A percentile compares a stretch with the other conserved stretches of the same genome.
Conservation (phyloP, 371 early-diverging fungal genomes). For the Saksenaea vasiformis region DNA sequence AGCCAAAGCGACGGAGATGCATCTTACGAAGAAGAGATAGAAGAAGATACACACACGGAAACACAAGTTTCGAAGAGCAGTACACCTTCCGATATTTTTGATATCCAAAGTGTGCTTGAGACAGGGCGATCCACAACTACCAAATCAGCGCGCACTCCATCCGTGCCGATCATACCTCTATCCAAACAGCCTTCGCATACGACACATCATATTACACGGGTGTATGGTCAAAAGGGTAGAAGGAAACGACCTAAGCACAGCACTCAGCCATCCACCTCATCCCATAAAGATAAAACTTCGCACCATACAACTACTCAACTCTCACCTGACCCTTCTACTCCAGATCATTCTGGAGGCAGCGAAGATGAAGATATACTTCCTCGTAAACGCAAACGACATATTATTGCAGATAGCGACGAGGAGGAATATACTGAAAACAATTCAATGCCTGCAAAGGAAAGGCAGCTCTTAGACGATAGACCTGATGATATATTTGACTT, state of each 20-base stretch:
- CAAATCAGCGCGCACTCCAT: background rate
- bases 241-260: background rate
- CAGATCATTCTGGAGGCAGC: background rate
- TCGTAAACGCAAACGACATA: background rate
- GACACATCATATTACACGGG: background rate
- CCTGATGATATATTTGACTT: background rate
- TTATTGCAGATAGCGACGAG: background rate
- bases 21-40: background rate
- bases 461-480: background rate
- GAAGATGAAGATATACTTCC: background rate
- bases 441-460: background rate
- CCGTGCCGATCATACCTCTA: background rate
- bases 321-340: background rate
- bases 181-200: background rate
- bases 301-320: background rate
- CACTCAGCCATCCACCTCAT: background rate
- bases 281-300: background rate
- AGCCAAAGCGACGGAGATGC: background rate
- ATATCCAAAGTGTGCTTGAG: background rate
- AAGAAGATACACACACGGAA: background rate
- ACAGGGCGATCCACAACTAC: background rate
- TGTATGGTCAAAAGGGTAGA: background rate
- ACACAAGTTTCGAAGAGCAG: background rate
- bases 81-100: background rate
- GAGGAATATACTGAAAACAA: background rate